Conservation (phyloP, 768 basidiomycete genomes). For the Inosperma sp. region DNA sequence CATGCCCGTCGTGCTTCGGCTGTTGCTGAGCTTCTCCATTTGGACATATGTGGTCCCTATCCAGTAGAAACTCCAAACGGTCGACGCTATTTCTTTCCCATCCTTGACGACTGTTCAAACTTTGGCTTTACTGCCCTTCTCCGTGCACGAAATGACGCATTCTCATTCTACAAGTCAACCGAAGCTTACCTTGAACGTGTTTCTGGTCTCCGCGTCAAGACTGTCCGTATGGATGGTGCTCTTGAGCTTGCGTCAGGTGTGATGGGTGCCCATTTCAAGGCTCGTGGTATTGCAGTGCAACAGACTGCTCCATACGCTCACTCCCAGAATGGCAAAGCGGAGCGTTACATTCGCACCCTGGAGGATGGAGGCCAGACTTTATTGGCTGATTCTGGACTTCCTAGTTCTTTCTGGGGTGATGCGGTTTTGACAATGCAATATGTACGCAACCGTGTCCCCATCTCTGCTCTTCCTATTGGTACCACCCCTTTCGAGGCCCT, state of each 20-base stretch:
- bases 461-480: too few relatives aligned
- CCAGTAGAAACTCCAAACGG: slow-evolving; percentile 12
- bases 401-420: too few relatives aligned
- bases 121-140: slow-evolving; percentile 13
- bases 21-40: slow-evolving; percentile 23
- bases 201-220: slow-evolving; percentile 6
- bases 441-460: too few relatives aligned
- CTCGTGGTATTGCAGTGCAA: slow-evolving; percentile 21
- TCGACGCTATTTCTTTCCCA: slow-evolving; percentile 14
- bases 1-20: slow-evolving; percentile 2
- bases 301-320: slow-evolving; percentile 27
- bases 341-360: slow-evolving; percentile 28
- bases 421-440: too few relatives aligned
- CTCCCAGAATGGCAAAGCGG: slow-evolving; percentile 29
- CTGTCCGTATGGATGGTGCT: slow-evolving; percentile 17
- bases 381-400: too few relatives aligned
- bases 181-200: slow-evolving; percentile 6
- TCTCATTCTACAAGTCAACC: background rate
- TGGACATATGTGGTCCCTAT: slow-evolving; percentile 26
- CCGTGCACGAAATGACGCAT: slow-evolving; percentile 1
- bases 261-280: slow-evolving; percentile 8
- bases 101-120: slow-evolving; percentile 21
- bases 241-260: slow-evolving; percentile 11
- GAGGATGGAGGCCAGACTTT: too few relatives aligned
- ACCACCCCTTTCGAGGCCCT: too few relatives aligned